These are phyloP conservation scores for Psilocybe azurescens DNA, from an alignment of 768 basidiomycete genomes.

Conservation along the genomic window DNA sequence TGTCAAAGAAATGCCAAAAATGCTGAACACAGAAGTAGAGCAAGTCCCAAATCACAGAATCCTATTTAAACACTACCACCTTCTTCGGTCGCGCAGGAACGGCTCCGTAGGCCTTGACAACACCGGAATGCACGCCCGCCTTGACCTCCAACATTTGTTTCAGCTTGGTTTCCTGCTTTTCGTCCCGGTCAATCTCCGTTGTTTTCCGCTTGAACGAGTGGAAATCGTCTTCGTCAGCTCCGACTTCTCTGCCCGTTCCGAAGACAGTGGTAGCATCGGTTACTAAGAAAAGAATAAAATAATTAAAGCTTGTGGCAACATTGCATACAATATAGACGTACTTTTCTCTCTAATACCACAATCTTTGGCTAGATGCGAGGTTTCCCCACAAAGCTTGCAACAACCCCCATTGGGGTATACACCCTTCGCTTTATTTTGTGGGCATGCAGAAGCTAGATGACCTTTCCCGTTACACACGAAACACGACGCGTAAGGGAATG, in stretches of 20 bases:
- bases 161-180: constrained; percentile 50
- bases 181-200: constrained; percentile 63
- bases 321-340: constrained; percentile 20
- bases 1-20: neutral
- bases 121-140: constrained; percentile 48
- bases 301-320: neutral
- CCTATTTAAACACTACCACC: constrained; percentile 37
- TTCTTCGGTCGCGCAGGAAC: constrained; percentile 34
- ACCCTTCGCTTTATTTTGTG: constrained; percentile 78
- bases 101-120: constrained; percentile 39
- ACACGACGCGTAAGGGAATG: constrained; percentile 88
- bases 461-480: constrained; percentile 88
- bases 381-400: constrained; percentile 89
- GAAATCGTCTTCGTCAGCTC: constrained; percentile 96
- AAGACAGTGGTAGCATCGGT: constrained; percentile 40
- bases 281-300: constrained; percentile 24
- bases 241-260: constrained; percentile 59
- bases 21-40: neutral
- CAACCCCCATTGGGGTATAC: constrained; percentile 91
- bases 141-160: constrained; percentile 48
- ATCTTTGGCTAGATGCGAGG: constrained; percentile 84
- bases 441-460: constrained; percentile 86
- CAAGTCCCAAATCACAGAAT: neutral
- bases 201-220: constrained; percentile 75
- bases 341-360: constrained; percentile 72